Conservation (phyloP, 345 rosid genomes). For the Balakata baccata region DNA sequence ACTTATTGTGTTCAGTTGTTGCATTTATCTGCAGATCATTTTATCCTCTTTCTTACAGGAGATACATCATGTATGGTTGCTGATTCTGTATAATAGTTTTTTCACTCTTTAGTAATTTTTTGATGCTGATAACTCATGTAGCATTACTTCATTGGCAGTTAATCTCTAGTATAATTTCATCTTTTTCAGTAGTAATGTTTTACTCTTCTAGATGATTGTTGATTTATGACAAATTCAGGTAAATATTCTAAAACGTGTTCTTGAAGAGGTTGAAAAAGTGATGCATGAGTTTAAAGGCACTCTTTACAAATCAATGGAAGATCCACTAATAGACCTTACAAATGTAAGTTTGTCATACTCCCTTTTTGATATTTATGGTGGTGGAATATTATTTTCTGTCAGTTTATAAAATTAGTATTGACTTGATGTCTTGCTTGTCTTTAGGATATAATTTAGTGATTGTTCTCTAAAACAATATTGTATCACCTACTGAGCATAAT, state of each 20-base stretch:
- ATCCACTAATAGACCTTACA: constrained; percentile 84
- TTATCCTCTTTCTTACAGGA: neutral
- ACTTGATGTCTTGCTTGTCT: neutral
- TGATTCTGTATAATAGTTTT: neutral
- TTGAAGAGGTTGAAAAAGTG: constrained; percentile 97
- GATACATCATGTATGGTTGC: neutral
- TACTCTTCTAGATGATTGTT: neutral
- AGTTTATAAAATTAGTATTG: neutral
- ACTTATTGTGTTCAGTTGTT: too few relatives aligned
- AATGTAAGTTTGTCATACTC: constrained; percentile 47
- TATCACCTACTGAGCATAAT: too few relatives aligned
- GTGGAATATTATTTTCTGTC: neutral
- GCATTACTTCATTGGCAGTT: neutral
- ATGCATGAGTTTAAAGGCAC: constrained; percentile 93
- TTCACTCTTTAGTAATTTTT: neutral
- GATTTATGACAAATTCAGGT: constrained; percentile 54
- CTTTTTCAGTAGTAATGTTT: neutral
- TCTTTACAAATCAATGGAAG: constrained; percentile 94
- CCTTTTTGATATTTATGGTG: constrained; percentile 12
- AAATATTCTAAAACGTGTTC: constrained; percentile 87
- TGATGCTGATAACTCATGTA: neutral
- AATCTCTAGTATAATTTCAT: neutral
- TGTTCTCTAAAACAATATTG: neutral
- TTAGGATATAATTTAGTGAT: neutral
- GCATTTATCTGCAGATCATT: too few relatives aligned